Evolutionary conservation across 2,329 filamentous ascomycete genomes (phyloP), one percentile per base, ranked within the genome.

Genomic region (Xylariaceae sp.): DNA sequence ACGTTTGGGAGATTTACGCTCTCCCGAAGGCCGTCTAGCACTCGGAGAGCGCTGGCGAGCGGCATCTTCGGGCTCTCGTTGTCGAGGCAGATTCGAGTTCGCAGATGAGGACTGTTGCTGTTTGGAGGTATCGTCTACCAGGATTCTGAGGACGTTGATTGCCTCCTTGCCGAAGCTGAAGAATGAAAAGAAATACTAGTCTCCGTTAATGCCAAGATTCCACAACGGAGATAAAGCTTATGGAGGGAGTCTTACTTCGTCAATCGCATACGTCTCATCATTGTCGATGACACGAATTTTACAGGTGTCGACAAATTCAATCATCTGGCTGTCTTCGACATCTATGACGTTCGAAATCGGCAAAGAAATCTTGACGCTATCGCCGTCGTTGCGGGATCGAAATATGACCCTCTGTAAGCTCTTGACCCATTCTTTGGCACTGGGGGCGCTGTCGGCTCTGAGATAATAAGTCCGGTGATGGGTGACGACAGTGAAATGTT

Each of bases 361-460:
- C 23, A 98, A 76, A 1, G 90, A 95, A 52, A 98, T 96, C 77
- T 98, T 98, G 72, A 99, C 91, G 69, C 93, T 96, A 70, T 97
- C 93, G 9, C 95, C 93, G 61, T 97, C 93, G 68, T 98, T 98
- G 74, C 96, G 93, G 10, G 92, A 93, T 48, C 93, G 84, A 70
- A 98, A 98, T 54, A 98, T 97, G 65, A 96, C 93, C 57, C 95
- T 90, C 70, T 97, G 93, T 21, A 99, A 79, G 50, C 90, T 87
- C 74, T 95, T 95, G 44, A 97, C 93, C 95, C 95, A 99, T 77
- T 98, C 95, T 72, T 91, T 95, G 10, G 95, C 95, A 70, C 90
- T 96, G 3, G 87, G 82, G 1, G 85, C 81, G 70, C 91, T 97
- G 71, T 99, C 95, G 40, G 93, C 95, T 67, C 86, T 87, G 77